Evolutionary conservation across 192 early-diverging fungal genomes (phyloP).

Genomic region (Backusella mclennaniae): DNA sequence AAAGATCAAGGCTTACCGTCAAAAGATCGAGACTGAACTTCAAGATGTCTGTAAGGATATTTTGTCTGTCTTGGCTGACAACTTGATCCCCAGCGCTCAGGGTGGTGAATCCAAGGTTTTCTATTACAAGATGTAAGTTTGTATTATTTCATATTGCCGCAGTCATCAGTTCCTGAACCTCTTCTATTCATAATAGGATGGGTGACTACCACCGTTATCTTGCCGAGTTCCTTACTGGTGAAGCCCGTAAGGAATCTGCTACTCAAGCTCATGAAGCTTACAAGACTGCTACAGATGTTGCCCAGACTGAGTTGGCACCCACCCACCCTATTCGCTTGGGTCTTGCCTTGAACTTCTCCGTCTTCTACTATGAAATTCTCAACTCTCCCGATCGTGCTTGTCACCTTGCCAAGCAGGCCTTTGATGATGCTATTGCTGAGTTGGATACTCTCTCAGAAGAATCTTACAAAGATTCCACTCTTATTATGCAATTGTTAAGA

Average conservation of each 20-base stretch:
- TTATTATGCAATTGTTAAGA: slow-evolving; percentile 99
- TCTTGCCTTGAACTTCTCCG: slow-evolving; percentile 97
- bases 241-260: slow-evolving; percentile 81
- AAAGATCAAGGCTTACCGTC: slow-evolving; percentile 93
- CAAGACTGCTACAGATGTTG: slow-evolving; percentile 94
- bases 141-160: slow-evolving; percentile 17
- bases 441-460: slow-evolving; percentile 98
- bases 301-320: slow-evolving; percentile 89
- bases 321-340: slow-evolving; percentile 99
- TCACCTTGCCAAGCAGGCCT: slow-evolving; percentile 94
- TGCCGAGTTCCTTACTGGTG: slow-evolving; percentile 92
- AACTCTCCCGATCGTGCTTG: slow-evolving; percentile 98
- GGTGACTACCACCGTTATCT: slow-evolving; percentile 99
- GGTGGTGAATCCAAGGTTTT: slow-evolving; percentile 99
- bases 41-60: slow-evolving; percentile 96
- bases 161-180: slow-evolving; percentile 37
- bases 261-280: slow-evolving; percentile 89
- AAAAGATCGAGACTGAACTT: slow-evolving; percentile 95
- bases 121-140: slow-evolving; percentile 96
- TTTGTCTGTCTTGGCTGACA: slow-evolving; percentile 83
- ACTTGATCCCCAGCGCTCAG: slow-evolving; percentile 89
- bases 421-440: slow-evolving; percentile 99
- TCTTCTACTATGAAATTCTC: slow-evolving; percentile 99
- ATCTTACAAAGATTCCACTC: slow-evolving; percentile 98
- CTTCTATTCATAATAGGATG: slow-evolving; percentile 61